Evolutionary conservation across 495 filamentous ascomycete genomes (phyloP).

Genomic region (Bacidia rubella): DNA sequence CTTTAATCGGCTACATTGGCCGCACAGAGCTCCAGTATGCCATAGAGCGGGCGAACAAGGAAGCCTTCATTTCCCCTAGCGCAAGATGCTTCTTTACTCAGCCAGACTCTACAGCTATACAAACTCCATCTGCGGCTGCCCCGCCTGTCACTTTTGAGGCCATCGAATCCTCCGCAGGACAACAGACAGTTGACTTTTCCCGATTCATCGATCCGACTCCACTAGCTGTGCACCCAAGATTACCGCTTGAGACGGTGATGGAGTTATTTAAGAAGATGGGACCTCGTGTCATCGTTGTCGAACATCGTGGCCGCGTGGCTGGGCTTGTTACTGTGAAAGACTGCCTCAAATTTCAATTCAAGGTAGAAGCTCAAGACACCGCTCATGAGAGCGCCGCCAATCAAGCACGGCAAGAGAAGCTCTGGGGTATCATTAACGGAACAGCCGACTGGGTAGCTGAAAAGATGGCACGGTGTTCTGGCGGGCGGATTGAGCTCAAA

Average conservation of each 20-base stretch:
- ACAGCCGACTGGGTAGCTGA: conserved; percentile 43
- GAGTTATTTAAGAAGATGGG: conserved; percentile 98
- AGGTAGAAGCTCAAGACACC: conserved; percentile 81
- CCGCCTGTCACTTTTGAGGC: conserved; percentile 50
- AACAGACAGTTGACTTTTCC: conserved; percentile 63
- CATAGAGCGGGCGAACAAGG: conserved; percentile 68
- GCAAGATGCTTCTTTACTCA: conserved; percentile 69
- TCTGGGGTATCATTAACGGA: conserved; percentile 53
- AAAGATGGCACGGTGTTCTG: conserved; percentile 32
- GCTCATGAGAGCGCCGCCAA: conserved; percentile 33
- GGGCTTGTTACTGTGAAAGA: conserved; percentile 95
- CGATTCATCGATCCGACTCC: conserved; percentile 85
- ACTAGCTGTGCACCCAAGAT: conserved; percentile 76
- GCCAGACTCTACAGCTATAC: conserved; percentile 33
- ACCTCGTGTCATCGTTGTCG: conserved; percentile 83
- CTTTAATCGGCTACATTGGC: conserved; percentile 83
- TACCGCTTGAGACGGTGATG: conserved; percentile 95
- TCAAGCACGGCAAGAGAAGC: conserved; percentile 41
- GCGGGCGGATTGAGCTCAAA: conserved; percentile 27
- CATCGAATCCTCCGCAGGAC: conserved; percentile 42
- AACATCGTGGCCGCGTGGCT: conserved; percentile 67
- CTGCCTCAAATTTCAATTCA: conserved; percentile 95
- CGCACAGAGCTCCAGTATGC: conserved; percentile 88
- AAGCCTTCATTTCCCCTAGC: conserved; percentile 52
- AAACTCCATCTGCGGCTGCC: conserved; percentile 22